Evolutionary conservation across 2,329 filamentous ascomycete species (phyloP).

Genomic region (Monosporascus cannonballus): DNA sequence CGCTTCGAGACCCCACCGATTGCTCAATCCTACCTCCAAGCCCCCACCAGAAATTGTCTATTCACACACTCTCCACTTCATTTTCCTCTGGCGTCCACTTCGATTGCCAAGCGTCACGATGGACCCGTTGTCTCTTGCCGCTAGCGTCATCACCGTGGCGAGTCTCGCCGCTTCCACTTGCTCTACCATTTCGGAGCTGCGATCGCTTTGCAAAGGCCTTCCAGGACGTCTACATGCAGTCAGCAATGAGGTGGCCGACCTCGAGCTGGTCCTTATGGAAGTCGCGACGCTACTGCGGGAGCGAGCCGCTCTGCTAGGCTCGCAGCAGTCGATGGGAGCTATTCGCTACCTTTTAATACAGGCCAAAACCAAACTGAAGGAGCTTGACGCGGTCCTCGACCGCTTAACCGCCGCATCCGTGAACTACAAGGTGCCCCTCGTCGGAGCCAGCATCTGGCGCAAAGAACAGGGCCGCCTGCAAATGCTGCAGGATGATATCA

Average conservation of each 20-base stretch:
- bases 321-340: not conserved
- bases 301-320: constrained; percentile 3
- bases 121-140: constrained; percentile 15
- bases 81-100: not conserved
- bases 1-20: too few species aligned
- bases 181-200: constrained; percentile 16
- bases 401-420: constrained; percentile 8
- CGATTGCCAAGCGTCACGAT: not conserved
- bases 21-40: too few species aligned
- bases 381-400: constrained; percentile 18
- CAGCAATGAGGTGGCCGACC: constrained; percentile 24
- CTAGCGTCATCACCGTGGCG: constrained; percentile 18
- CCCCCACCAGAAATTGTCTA: too few species aligned
- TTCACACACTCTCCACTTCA: not conserved
- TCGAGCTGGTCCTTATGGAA: constrained; percentile 22
- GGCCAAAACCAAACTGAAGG: constrained; percentile 17
- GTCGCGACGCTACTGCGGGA: constrained; percentile 16
- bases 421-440: constrained; percentile 9
- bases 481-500: constrained; percentile 19
- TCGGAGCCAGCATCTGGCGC: constrained; percentile 8
- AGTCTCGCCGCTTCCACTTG: constrained; percentile 18
- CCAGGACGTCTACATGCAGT: constrained; percentile 23
- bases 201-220: constrained; percentile 17
- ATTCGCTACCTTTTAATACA: constrained; percentile 19
- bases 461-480: constrained; percentile 18